Evolutionary conservation across 257 asterid species (phyloP).

Genomic region (Verbascum thapsus): DNA sequence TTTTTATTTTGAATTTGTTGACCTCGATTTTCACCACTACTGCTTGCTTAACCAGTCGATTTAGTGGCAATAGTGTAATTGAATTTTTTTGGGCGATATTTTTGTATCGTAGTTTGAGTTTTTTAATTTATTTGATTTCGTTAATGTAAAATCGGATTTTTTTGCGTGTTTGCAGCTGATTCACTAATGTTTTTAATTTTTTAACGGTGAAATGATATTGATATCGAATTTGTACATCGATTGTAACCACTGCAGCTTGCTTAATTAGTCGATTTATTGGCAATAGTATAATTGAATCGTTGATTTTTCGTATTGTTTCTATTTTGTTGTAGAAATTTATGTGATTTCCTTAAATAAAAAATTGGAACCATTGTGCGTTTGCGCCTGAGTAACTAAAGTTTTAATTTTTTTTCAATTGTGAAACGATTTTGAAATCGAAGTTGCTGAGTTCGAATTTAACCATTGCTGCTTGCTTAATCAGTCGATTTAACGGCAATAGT

Average conservation of each 20-base stretch:
- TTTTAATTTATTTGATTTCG: background rate
- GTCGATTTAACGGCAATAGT: background rate
- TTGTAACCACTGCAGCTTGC: no score
- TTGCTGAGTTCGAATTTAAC: constrained; percentile 11
- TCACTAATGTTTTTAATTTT: background rate
- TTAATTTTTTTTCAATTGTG: no score
- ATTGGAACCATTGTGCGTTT: no score
- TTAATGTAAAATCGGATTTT: background rate
- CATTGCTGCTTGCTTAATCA: background rate
- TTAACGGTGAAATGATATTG: no score
- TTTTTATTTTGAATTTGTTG: background rate
- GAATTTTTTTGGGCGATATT: background rate
- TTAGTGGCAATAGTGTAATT: background rate
- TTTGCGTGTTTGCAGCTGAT: constrained; percentile 22
- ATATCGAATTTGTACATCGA: no score
- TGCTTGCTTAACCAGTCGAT: background rate
- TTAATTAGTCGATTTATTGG: no score
- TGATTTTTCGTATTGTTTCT: no score
- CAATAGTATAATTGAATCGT: no score
- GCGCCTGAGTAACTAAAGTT: no score
- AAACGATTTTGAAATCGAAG: background rate
- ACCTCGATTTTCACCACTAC: constrained; percentile 9
- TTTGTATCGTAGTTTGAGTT: background rate
- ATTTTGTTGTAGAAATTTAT: no score
- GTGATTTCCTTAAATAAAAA: background rate